phyloP scores from a whole-genome alignment of 805 yeast genomes.

The Scheffersomyces ergatensis region DNA sequence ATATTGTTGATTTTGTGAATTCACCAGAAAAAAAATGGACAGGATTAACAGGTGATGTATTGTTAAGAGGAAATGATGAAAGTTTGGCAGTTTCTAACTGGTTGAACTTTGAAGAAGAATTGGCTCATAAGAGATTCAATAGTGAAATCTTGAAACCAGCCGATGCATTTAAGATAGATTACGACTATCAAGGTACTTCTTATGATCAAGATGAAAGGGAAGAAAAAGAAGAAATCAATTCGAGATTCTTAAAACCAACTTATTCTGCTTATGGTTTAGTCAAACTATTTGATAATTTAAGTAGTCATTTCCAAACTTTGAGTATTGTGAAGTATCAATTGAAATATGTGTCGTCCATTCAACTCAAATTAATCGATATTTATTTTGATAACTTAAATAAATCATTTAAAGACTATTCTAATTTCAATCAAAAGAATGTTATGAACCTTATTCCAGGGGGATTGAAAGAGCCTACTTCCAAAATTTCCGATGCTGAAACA shows the following conservation, averaged over 20 bases:
- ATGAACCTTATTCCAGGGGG: constrained; percentile 35
- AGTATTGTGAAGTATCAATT: constrained; percentile 51
- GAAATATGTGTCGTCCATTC: constrained; percentile 56
- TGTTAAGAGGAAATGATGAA: constrained; percentile 32
- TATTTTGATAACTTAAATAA: constrained; percentile 45
- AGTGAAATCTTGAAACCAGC: constrained; percentile 45
- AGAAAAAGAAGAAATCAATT: constrained; percentile 20
- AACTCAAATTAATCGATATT: constrained; percentile 51
- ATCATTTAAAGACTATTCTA: constrained; percentile 43
- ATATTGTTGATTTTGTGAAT: constrained; percentile 13
- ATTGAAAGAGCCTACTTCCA: constrained; percentile 27
- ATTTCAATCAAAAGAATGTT: constrained; percentile 29
- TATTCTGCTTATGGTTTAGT: constrained; percentile 57
- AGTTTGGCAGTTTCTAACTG: constrained; percentile 36
- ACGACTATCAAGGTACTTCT: constrained; percentile 35
- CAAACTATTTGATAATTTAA: constrained; percentile 56
- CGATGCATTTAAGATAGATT: constrained; percentile 58
- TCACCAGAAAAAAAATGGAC: constrained; percentile 39
- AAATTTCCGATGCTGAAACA: constrained; percentile 7
- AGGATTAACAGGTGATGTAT: constrained; percentile 44
- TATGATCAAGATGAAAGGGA: constrained; percentile 14
- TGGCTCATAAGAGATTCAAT: constrained; percentile 50
- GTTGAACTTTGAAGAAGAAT: constrained; percentile 51
- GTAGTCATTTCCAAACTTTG: constrained; percentile 52
- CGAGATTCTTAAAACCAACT: constrained; percentile 45